Evolutionary conservation across 495 filamentous ascomycete genomes (phyloP), one percentile per base, ranked within the genome.

Genomic region (Glonium stellatum): DNA sequence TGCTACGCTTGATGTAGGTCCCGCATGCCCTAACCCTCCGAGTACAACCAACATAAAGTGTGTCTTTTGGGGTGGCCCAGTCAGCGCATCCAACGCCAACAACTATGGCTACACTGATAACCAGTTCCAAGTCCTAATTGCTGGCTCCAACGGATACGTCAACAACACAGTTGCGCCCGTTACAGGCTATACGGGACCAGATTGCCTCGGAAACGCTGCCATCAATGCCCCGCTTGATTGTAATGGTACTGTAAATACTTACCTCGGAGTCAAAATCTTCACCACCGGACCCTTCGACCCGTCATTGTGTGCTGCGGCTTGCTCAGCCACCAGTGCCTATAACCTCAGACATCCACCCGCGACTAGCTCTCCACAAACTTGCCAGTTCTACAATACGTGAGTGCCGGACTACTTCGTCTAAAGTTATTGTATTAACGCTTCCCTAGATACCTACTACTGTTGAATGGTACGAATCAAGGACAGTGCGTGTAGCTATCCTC

Each of bases 111-210:
- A 54, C 21, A 58, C 23, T 5, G 44, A 48, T 31, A 13, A 49
- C 11, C 1, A 48, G 10, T 63, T 63, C 21, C 18, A 15, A 25
- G 55, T 63, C 18, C 44, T 18, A 11, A 57, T 63, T 39, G 55
- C 49, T 15, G 55, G 47, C 3, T 63, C 61, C 23, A 63, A 58
- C 49, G 55, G 61, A 34, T 63, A 58, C 27, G 19, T 39, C 4
- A 55, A 55, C 36, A 27, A 25, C n/a, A 54, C 11, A 34, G 25
- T 35, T 34, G 50, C 23, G 25, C 25, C 25, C 22, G 50, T 54
- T n/a, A 21, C 21, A 37, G 36, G 31, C 19, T 39, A 55, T 18
- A 22, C n/a, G 10, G 48, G 48, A 23, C 21, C 21, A 21, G 48
- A 52, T 23, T 23, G 48, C 21, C 21, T 25, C 1, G 21, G 48